A percentile compares a stretch with the other conserved stretches of the same genome.
phyloP scores from a whole-genome alignment of 2,329 filamentous ascomycete genomes.

The Colletotrichum sansevieriae region DNA sequence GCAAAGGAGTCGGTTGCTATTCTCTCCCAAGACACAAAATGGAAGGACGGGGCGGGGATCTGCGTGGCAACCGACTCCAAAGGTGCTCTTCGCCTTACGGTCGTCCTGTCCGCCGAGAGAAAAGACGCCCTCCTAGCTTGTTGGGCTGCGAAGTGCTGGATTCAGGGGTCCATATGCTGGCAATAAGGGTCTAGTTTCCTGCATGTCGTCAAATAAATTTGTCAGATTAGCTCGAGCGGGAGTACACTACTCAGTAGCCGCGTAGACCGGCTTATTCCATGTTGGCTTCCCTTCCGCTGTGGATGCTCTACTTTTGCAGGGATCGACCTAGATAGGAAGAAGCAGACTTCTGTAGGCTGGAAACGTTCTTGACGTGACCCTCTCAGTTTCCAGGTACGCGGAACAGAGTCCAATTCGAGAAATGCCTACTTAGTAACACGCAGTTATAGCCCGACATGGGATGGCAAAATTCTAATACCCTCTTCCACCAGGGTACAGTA shows the following conservation, averaged over 20 bases:
- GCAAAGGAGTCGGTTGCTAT: background rate
- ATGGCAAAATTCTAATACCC: background rate
- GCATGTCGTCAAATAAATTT: background rate
- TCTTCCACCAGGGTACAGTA: background rate
- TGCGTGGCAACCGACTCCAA: slow-evolving; percentile 19
- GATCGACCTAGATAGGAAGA: slow-evolving; percentile 6
- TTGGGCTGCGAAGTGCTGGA: slow-evolving; percentile 23
- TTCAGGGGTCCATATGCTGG: background rate
- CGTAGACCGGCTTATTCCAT: slow-evolving; percentile 4
- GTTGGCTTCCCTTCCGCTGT: background rate
- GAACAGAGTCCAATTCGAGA: background rate
- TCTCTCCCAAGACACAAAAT: background rate
- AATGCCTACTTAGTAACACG: background rate
- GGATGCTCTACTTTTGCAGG: slow-evolving; percentile 13
- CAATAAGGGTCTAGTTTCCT: background rate
- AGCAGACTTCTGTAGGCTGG: background rate
- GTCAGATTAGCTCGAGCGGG: background rate
- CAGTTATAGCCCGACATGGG: slow-evolving; percentile 7
- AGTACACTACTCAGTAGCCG: background rate
- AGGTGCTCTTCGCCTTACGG: slow-evolving; percentile 4
- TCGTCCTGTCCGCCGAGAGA: background rate
- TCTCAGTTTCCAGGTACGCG: background rate
- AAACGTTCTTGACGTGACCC: slow-evolving; percentile 9
- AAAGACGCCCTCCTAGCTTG: slow-evolving; percentile 32
- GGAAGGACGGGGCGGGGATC: slow-evolving; percentile 24